phyloP scores from a whole-genome alignment of 768 basidiomycete genomes.

The Trametes villosa region DNA sequence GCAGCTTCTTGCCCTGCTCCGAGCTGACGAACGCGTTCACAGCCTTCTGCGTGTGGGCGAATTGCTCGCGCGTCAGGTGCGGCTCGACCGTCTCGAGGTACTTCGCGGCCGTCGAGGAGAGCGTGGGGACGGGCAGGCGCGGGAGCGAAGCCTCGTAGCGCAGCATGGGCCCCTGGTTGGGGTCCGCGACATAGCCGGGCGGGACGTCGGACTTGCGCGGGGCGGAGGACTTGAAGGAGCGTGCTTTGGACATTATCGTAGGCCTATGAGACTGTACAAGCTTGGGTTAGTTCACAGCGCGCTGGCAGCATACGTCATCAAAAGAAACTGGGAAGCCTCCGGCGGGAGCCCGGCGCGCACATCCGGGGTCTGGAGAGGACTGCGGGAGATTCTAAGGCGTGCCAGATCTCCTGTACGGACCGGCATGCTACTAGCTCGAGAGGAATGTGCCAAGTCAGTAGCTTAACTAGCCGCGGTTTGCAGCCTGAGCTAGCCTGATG shows the following conservation, averaged over 20 bases:
- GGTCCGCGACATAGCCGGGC: constrained; percentile 56
- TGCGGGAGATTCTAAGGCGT: no score
- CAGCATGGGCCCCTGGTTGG: constrained; percentile 67
- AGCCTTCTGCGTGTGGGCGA: constrained; percentile 55
- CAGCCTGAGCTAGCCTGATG: no score
- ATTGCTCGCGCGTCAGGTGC: constrained; percentile 68
- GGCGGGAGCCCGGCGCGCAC: neutral
- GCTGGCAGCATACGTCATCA: neutral
- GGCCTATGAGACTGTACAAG: constrained; percentile 20
- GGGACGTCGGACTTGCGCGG: constrained; percentile 40
- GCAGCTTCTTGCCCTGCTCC: constrained; percentile 70
- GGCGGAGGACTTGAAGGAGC: constrained; percentile 38
- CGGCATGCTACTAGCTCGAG: no score
- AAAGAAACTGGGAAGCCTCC: neutral
- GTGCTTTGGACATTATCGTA: constrained; percentile 29
- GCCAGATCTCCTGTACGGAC: no score
- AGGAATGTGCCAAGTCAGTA: no score
- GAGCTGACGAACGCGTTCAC: constrained; percentile 75
- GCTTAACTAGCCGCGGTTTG: no score
- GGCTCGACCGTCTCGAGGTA: constrained; percentile 89
- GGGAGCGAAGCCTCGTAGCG: constrained; percentile 76
- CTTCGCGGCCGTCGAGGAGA: constrained; percentile 81
- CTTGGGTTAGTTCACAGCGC: neutral
- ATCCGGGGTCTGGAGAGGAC: no score
- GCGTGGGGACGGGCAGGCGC: constrained; percentile 80